Evolutionary conservation across 2,329 filamentous ascomycete species (phyloP), one percentile per base, ranked within the genome.

Genomic region (Neopestalotiopsis sp.): DNA sequence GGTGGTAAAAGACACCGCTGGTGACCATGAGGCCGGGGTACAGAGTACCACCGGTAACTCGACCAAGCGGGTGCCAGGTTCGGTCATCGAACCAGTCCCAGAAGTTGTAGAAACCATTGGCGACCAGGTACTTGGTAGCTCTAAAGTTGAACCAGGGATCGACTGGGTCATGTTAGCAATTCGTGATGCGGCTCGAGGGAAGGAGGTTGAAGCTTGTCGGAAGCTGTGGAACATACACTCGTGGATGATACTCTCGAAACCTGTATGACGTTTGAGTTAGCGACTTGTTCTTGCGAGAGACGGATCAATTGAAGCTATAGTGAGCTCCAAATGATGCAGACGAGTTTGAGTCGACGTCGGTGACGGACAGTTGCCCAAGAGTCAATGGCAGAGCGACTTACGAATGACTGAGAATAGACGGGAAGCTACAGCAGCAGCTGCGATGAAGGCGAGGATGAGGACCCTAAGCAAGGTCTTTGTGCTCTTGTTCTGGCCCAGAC

Each of bases 11-110:
- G 82, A 88, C 91, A 75, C 96, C 97, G 83, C 95, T 98, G 79
- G 96, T 99, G 76, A 99, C 97, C 96, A 99, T 99, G 78, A 99
- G 88, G 76, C 96, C 96, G 65, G 96, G 96, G 81, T 99, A 99
- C 72, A 99, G 89, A n/a, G 96, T 99, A 79, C 96, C 96, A 83
- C 96, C 96, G 70, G 96, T 99, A 79, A 99, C 96, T 85, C 96
- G 94, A 76, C 96, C 96, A 71, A 99, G 92, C 76, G 96, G 96
- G 83, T 99, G 95, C 96, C 96, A 99, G 90, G 96, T 99, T 86
- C 96, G 91, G 86, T 99, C 96, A 83, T 99, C 96, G 79, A 99
- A 99, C 96, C 96, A 99, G 82, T 99, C 95, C 96, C 96, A 99
- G 81, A 99, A 99, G 82, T 93, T 94, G 83, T 97, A 97, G 85